Evolutionary conservation across 2,329 filamentous ascomycete species (phyloP), one percentile per base, ranked within the genome.

Genomic region (Diaporthe capsici): DNA sequence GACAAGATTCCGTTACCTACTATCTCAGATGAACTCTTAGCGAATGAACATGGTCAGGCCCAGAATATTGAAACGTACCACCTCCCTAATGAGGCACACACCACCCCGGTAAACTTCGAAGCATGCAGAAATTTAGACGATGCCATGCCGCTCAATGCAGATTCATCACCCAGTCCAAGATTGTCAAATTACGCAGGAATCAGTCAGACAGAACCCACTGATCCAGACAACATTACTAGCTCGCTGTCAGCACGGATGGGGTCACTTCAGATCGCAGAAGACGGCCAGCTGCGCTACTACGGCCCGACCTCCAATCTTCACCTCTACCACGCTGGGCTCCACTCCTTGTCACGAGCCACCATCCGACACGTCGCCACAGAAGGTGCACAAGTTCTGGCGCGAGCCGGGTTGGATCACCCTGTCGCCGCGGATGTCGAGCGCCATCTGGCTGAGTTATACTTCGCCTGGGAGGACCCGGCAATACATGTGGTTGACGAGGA

Each of bases 401-500:
- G 61, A 4, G 61, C 61, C 6, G 61, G 61, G 0, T 0, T 51
- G 12, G 39, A 37, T n/a, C 61, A 67, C 5, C 61, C 39, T 2
- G 70, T 81, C 1, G 65, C 79, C 0, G 20, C 47, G 0, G 74
- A 72, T 1, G 68, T 79, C 4, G 78, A 80, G 25, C 63, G 60
- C 4, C 79, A 80, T 44, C 74, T 81, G 0, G 73, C 77, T 4
- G 74, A 68, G 2, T 77, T 81, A 2, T 81, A 81, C 34, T 81
- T 81, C 44, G 49, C 79, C 0, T 81, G 80, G 80, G 77, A 81
- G 39, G 77, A 81, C 12, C 80, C 79, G 1, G 72, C 76, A 7
- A 77, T 79, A 10, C 80, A 82, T 37, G 77, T 81, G 0, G 80
- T 82, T 4, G 78, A 82, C 17, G 77, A 78, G 4, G 53, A 70